Base-by-base conservation (phyloP, 139 green algal genomes). In the Pleodorina starrii region DNA sequence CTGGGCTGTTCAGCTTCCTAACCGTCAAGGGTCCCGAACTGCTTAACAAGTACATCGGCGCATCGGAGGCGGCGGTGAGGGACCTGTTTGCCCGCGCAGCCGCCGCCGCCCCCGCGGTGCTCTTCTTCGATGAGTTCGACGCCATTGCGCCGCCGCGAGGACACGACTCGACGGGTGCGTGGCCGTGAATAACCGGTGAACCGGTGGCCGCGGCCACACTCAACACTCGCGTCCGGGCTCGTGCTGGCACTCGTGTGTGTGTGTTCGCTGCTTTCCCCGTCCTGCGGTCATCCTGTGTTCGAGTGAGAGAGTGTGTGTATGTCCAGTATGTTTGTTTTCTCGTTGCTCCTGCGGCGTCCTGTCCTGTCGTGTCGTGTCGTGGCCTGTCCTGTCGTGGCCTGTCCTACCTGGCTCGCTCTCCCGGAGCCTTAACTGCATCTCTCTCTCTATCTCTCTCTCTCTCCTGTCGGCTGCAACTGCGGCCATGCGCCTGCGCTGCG, bases 111-210 rank as follows among this genome's bases (percentile, higher is more conserved):
- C 98, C 98, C 9, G 98, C 96, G 89, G 93, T 99, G n/a, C 95
- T 99, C 25, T 99, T 99, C 93, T 99, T 99, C 91, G 98, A 99
- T 86, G 98, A 99, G 93, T 99, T 99, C 90, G 98, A 99, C 86
- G 96, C 98, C 72, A 98, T 99, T 51, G 98, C 97, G 19, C 97
- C 97, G 5, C 94, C 96, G 50, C 91, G 98, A 5, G 98, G 98
- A 42, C 96, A 98, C 78, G 98, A 99, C 93, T 98, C 96, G 85
- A 99, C 92, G 80, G 93, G 93, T 93, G 77, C 0, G 85, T 35
- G 40, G 35, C 46, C 1, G 36, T n/a, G n/a, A n/a, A n/a, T n/a
- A n/a, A n/a, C n/a, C n/a, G n/a, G n/a, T n/a, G n/a, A n/a, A 60
- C 54, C 54, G 54, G 3, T 25, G 54, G 54, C 7, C 54, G 25